Conservation (phyloP, 192 early-diverging fungal species). For the Entrophospora sp. region DNA sequence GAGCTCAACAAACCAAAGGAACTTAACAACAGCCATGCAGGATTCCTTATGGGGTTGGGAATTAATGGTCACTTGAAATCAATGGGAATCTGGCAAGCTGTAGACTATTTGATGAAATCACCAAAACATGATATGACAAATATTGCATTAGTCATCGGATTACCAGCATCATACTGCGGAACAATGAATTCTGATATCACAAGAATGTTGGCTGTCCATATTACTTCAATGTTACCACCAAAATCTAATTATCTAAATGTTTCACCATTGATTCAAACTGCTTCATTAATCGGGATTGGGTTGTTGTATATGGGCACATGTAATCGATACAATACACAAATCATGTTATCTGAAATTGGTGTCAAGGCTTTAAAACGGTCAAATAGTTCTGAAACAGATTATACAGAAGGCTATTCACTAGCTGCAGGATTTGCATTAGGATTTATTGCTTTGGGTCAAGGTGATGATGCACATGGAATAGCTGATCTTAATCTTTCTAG, state of each 20-base stretch:
- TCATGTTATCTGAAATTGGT: constrained; percentile 65
- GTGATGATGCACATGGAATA: constrained; percentile 37
- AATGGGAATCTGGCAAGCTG: constrained; percentile 52
- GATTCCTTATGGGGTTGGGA: constrained; percentile 74
- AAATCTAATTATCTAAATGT: constrained; percentile 51
- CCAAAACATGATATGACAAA: constrained; percentile 58
- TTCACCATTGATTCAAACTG: constrained; percentile 55
- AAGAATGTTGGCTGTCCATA: constrained; percentile 66
- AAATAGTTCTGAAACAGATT: constrained; percentile 16
- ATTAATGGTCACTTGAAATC: constrained; percentile 64
- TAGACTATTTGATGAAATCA: constrained; percentile 50
- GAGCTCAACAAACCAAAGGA: constrained; percentile 55
- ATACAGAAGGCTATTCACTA: constrained; percentile 60
- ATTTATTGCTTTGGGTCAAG: constrained; percentile 65
- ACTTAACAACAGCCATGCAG: constrained; percentile 58
- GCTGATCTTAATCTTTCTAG: constrained; percentile 52
- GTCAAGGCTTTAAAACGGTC: constrained; percentile 19
- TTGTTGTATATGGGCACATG: constrained; percentile 61
- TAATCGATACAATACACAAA: constrained; percentile 60
- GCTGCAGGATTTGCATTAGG: constrained; percentile 79
- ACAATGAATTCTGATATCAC: constrained; percentile 53
- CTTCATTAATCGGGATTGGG: constrained; percentile 70
- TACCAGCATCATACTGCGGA: constrained; percentile 60
- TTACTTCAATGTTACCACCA: constrained; percentile 58
- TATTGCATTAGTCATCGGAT: constrained; percentile 69